Base-by-base conservation (phyloP, 768 basidiomycete species). In the Hebeloma cylindrosporum region DNA sequence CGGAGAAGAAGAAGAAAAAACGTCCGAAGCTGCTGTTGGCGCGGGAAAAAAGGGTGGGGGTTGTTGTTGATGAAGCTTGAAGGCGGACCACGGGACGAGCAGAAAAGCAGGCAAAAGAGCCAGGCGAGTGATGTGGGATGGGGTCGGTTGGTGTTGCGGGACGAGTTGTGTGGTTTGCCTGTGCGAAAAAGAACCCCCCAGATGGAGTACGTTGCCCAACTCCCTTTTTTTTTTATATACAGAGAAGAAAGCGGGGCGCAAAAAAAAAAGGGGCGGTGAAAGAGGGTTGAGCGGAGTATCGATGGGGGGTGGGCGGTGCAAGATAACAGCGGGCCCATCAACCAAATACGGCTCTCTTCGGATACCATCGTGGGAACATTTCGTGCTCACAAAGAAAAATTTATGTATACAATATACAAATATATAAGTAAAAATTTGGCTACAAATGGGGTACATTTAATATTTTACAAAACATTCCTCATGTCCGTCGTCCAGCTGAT, bases 251-350 rank as follows among this genome's bases (percentile, higher is more conserved):
- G 37, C 29, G 38, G 37, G 39, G 39, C 23, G 32, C 18, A 23
- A 27, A 45, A 44, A 50, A 48, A 43, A 41, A 43, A 54, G 57
- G 64, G 41, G 56, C 55, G 54, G 36, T 38, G 40, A 32, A 32
- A 33, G 23, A 38, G 40, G 32, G 44, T 40, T 45, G 43, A 48
- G 48, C 33, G 51, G 63, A 71, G 67, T 67, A 72, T 71, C 65
- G 74, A 71, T 75, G 67, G n/a, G n/a, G n/a, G n/a, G 69, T 66
- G 65, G 70, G 69, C 70, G 63, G 68, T 71, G 64, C 62, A 68
- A n/a, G 70, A 73, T 70, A 71, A 70, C 68, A 62, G 56, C 57
- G 49, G 51, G 60, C 63, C 57, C 55, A 56, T 63, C 57, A 53
- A 64, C 63, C 60, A 72, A 68, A 65, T 63, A n/a, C 63, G 68